These are phyloP conservation scores for Chlorophyllum brunneum DNA, from an alignment of 768 basidiomycete genomes.

Conservation along the genomic window DNA sequence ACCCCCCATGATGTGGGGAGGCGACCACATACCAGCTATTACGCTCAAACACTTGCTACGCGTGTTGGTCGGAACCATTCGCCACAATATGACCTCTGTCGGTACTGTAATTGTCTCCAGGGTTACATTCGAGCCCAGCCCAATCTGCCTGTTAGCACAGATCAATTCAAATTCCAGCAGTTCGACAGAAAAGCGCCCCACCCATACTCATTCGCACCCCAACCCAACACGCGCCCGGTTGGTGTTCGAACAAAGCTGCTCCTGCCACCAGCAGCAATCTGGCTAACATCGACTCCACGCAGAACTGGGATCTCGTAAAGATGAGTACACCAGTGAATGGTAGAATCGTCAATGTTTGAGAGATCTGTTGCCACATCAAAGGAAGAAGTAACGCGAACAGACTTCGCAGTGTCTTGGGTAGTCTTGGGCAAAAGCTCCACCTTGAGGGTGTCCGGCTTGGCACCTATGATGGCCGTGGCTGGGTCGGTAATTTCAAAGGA, in stretches of 20 bases:
- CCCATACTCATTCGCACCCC: slow-evolving; percentile 90
- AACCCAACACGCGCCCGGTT: slow-evolving; percentile 74
- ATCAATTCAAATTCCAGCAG: background rate
- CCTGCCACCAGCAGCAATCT: slow-evolving; percentile 68
- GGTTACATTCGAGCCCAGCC: slow-evolving; percentile 60
- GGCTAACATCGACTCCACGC: slow-evolving; percentile 54
- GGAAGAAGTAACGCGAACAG: slow-evolving; percentile 28
- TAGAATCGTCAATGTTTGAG: slow-evolving; percentile 29
- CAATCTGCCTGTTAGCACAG: slow-evolving; percentile 61
- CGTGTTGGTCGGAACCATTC: slow-evolving; percentile 44
- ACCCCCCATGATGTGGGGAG: background rate
- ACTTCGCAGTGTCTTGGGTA: slow-evolving; percentile 42
- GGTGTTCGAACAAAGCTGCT: slow-evolving; percentile 70
- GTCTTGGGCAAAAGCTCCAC: slow-evolving; percentile 59
- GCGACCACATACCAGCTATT: slow-evolving; percentile 47
- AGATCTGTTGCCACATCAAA: slow-evolving; percentile 29
- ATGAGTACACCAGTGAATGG: slow-evolving; percentile 61
- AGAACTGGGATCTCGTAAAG: slow-evolving; percentile 79
- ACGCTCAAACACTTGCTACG: slow-evolving; percentile 61
- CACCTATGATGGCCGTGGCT: slow-evolving; percentile 19
- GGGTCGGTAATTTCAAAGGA: slow-evolving; percentile 50
- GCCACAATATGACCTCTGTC: slow-evolving; percentile 78
- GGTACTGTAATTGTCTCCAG: slow-evolving; percentile 74
- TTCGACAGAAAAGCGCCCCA: slow-evolving; percentile 24
- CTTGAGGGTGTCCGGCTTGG: slow-evolving; percentile 30